Base-by-base conservation (phyloP, 441 rosid genomes). In the Croton laevigatus region DNA sequence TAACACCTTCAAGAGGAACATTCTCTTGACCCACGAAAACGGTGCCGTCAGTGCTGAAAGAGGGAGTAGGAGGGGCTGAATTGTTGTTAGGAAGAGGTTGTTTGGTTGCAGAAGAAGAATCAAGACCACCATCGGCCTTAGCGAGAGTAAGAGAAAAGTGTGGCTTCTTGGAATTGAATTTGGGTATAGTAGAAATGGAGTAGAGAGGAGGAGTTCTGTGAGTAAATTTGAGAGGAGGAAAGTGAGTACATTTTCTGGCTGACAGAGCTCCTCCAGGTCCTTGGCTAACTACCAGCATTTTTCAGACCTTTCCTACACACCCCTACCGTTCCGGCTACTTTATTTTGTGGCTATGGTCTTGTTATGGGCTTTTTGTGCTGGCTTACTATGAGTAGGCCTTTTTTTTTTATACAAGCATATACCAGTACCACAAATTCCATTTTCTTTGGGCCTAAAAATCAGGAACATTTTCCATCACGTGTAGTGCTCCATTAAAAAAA, bases 1-100 rank as follows among this genome's bases (percentile, higher is more conserved):
- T 94, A 32, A 91, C 98, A 13, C 98, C 98, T 76, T 94, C 97
- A 42, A 91, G 73, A 65, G 94, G 91, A 57, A 91, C 88, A 55
- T 79, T 79, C 67, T 90, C 92, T 60, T 82, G 91, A 66, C 83
- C 84, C 51, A 89, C 87, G 7, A 88, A 78, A 66, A 87, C 84
- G 14, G 92, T 81, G 52, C 77, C 84, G 51, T 82, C 62, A 38
- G 32, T 23, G 13, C 40, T 59, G 45, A 59, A 55, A 52, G 82
- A 72, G 45, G 81, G 36, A 22, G 79, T 53, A 57, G 74, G 54
- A 27, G 69, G 60, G 44, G 71, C 4, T 8, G 78, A 53, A 69
- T 59, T 66, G 77, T 32, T 66, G 78, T 42, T 51, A 11, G 73
- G 59, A 51, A 70, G 27, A 42, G 79, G 37, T 38, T 71, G 80